Evolutionary conservation across 495 filamentous ascomycete genomes (phyloP).

Genomic region (Tuber indicum): DNA sequence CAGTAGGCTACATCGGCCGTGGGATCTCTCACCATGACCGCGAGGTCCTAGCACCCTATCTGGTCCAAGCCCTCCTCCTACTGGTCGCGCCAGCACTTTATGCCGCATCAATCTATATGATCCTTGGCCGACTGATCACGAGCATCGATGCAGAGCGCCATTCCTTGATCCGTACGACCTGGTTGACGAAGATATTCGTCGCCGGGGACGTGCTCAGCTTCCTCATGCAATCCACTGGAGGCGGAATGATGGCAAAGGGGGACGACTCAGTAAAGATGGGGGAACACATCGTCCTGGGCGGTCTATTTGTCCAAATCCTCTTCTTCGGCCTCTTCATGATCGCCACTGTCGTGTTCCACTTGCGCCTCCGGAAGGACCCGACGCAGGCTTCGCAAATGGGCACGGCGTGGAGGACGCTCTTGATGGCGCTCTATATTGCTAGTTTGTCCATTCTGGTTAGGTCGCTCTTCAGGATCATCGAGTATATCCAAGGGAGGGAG

Average conservation of each 20-base stretch:
- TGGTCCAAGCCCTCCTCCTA: slow-evolving; percentile 48
- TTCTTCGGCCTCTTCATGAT: slow-evolving; percentile 53
- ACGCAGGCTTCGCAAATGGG: slow-evolving; percentile 20
- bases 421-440: slow-evolving; percentile 51
- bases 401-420: slow-evolving; percentile 49
- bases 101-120: slow-evolving; percentile 56
- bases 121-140: slow-evolving; percentile 49
- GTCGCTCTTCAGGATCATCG: slow-evolving; percentile 56
- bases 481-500: slow-evolving; percentile 54
- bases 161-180: slow-evolving; percentile 44
- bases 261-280: slow-evolving; percentile 42
- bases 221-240: slow-evolving; percentile 43
- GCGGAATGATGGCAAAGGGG: slow-evolving; percentile 42
- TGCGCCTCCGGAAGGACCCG: slow-evolving; percentile 24
- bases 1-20: slow-evolving; percentile 55
- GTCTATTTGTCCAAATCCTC: slow-evolving; percentile 49
- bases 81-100: slow-evolving; percentile 51
- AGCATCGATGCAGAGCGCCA: slow-evolving; percentile 44
- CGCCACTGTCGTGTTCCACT: slow-evolving; percentile 45
- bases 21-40: slow-evolving; percentile 43
- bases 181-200: slow-evolving; percentile 51
- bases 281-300: slow-evolving; percentile 47
- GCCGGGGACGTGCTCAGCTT: slow-evolving; percentile 47
- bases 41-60: slow-evolving; percentile 45
- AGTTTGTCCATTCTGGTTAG: slow-evolving; percentile 56